Evolutionary conservation across 352 stramenopile species (phyloP).

Genomic region (Globisporangium nagaii): DNA sequence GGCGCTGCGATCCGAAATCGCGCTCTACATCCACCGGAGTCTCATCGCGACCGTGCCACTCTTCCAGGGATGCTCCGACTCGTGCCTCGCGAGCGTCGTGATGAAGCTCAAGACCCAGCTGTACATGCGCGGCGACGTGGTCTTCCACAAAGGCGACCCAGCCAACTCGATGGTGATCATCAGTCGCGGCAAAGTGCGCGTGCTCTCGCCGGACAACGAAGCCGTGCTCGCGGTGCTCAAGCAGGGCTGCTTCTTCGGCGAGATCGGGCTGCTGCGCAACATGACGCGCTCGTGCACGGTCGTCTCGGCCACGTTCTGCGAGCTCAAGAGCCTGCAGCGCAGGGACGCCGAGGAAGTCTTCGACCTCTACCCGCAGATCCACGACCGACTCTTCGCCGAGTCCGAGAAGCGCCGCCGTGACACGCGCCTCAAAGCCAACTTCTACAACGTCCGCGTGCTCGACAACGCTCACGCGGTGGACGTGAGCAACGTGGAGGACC

Average conservation of each 20-base stretch:
- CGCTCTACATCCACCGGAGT: conserved; percentile 52
- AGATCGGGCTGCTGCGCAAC: conserved; percentile 51
- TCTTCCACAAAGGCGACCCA: conserved; percentile 55
- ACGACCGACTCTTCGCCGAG: conserved; percentile 51
- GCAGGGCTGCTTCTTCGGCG: conserved; percentile 56
- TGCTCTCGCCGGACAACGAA: conserved; percentile 49
- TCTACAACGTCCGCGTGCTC: conserved; percentile 63
- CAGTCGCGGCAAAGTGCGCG: conserved; percentile 55
- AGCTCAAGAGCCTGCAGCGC: conserved; percentile 47
- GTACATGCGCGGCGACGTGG: conserved; percentile 53
- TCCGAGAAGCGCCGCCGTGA: conserved; percentile 44
- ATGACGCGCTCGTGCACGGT: conserved; percentile 56
- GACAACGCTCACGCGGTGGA: conserved; percentile 59
- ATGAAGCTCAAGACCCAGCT: conserved; percentile 55
- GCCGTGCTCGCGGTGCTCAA: conserved; percentile 49
- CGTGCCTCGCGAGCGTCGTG: conserved; percentile 44
- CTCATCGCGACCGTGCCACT: conserved; percentile 48
- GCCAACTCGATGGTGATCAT: conserved; percentile 64
- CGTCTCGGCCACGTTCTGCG: conserved; percentile 51
- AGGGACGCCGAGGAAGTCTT: conserved; percentile 53
- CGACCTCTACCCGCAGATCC: conserved; percentile 50
- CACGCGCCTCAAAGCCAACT: conserved; percentile 33
- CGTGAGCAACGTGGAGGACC: conserved; percentile 39
- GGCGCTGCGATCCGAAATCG: conserved; percentile 46
- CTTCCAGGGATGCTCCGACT: conserved; percentile 54